Evolutionary conservation across 192 early-diverging fungal genomes (phyloP).

Genomic region (Backusella sp.): DNA sequence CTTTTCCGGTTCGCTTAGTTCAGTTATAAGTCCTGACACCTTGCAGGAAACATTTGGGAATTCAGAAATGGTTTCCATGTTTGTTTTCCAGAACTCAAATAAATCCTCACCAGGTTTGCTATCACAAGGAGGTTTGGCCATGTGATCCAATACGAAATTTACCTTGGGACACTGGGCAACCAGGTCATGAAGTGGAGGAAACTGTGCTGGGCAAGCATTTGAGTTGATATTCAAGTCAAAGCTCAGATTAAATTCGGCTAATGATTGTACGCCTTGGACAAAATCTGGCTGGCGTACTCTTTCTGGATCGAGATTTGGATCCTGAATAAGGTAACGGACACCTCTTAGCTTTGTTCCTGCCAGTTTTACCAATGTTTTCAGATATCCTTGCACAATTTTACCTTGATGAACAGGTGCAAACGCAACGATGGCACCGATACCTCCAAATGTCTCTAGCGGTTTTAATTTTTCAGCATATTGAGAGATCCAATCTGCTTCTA

Average conservation of each 20-base stretch:
- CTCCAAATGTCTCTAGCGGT: constrained; percentile 17
- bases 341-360: constrained; percentile 21
- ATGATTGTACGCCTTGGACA: constrained; percentile 18
- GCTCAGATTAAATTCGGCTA: constrained; percentile 19
- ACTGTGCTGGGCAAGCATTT: constrained; percentile 24
- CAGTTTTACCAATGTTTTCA: constrained; percentile 19
- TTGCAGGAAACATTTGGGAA: constrained; percentile 34
- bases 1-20: neutral
- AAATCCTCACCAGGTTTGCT: constrained; percentile 11
- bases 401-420: constrained; percentile 35
- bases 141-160: constrained; percentile 35
- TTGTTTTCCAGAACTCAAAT: constrained; percentile 26
- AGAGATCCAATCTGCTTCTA: constrained; percentile 31
- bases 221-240: constrained; percentile 34
- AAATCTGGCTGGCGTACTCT: constrained; percentile 12
- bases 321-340: constrained; percentile 29
- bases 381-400: constrained; percentile 20
- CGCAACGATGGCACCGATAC: constrained; percentile 29
- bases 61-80: constrained; percentile 16
- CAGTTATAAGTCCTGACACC: constrained; percentile 28
- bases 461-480: constrained; percentile 16
- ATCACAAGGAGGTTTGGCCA: constrained; percentile 34
- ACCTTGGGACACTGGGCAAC: constrained; percentile 24
- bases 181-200: constrained; percentile 27
- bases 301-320: constrained; percentile 19